Evolutionary conservation across 306 rosid genomes (phyloP), one percentile per base, ranked within the genome.

Genomic region (Glycine latifolia): DNA sequence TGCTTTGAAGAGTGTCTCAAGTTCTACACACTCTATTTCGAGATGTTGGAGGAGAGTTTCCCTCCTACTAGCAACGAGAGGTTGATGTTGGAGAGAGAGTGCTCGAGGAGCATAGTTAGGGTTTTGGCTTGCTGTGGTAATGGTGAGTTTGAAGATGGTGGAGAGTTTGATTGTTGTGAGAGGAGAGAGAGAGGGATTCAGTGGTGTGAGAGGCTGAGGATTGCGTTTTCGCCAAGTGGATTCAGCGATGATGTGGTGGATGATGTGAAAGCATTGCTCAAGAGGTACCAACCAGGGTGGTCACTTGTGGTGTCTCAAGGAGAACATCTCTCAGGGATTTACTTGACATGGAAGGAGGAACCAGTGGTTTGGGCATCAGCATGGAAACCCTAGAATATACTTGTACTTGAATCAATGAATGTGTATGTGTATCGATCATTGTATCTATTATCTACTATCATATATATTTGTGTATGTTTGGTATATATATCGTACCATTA

Each of bases 231-330:
- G 0, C 66, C 90, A 1, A 9, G 35, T 47, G 81, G 79, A 5
- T 91, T 89, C 73, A 91, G 98, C 35, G 98, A 94, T 16, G 98
- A 94, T 79, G 94, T 94, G 54, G 83, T 94, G 4, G 98, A 94
- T 47, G 98, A 94, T 73, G 94, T 94, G 4, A 91, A 91, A 84
- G 94, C 97, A 10, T 85, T 94, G 90, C 88, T 94, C 3, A 94
- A 91, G 74, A 81, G 98, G 80, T 91, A 94, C 62, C 71, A 59
- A 65, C 49, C 85, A 3, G 95, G 97, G 0, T 94, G 98, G 98
- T 86, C 90, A 1, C 83, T 90, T 31, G 41, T 86, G 44, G 59
- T 77, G 17, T 89, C 87, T 26, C 92, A 87, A 55, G 43, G 78
- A 53, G 81, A 79, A 65, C 75, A 77, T 54, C 33, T 39, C 5